These are phyloP conservation scores for Linum usitatissimum DNA, from an alignment of 345 rosid species.

Conservation along the genomic window DNA sequence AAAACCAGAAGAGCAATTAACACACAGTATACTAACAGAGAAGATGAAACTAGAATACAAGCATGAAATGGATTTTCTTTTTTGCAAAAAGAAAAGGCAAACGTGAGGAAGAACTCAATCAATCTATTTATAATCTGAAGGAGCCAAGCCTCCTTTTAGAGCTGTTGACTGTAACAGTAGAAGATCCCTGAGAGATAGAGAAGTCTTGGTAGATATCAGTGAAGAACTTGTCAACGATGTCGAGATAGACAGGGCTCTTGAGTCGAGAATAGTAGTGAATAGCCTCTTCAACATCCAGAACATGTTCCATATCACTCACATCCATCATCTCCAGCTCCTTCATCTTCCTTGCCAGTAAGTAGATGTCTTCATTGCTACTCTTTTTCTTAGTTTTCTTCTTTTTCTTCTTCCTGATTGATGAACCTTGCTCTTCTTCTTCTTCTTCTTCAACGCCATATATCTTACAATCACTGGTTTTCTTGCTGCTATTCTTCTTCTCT, in stretches of 20 bases:
- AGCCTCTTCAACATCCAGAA: conserved; percentile 71
- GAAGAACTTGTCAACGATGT: conserved; percentile 78
- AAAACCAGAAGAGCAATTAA: no score
- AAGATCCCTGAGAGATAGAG: conserved; percentile 29
- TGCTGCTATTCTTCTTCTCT: conserved; percentile 14
- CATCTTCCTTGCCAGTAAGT: conserved; percentile 61
- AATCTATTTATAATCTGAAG: conserved; percentile 24
- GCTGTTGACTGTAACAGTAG: conserved; percentile 28
- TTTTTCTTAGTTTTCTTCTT: conserved; percentile 18
- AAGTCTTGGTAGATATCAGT: conserved; percentile 65
- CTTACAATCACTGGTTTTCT: no score
- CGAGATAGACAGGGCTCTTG: conserved; percentile 69
- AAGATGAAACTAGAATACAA: no score
- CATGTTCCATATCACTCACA: conserved; percentile 58
- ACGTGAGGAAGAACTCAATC: no score
- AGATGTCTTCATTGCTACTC: conserved; percentile 29
- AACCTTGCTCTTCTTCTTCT: background rate
- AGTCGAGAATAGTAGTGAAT: conserved; percentile 72
- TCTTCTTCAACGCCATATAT: background rate
- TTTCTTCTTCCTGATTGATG: background rate
- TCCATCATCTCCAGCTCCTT: conserved; percentile 78
- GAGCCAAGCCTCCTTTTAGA: conserved; percentile 45
- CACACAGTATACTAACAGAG: no score
- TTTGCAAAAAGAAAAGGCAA: no score
- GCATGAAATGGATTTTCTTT: no score